Percentiles rank a stretch among this genome's conserved stretches.
Conservation (phyloP, 1,139 yeast species). For the Saccharomyces pastorianus region DNA sequence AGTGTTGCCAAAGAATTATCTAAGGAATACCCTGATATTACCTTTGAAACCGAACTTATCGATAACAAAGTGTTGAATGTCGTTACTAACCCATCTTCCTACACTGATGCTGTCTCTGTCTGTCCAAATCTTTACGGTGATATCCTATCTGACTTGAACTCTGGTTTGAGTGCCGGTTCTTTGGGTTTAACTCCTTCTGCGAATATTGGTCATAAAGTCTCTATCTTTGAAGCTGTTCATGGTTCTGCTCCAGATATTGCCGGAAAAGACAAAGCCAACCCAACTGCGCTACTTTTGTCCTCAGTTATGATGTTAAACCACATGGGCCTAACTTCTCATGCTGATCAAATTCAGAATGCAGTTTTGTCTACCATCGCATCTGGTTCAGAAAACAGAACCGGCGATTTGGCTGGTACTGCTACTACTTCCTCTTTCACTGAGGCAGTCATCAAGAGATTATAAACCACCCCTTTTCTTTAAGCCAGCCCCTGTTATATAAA, state of each 20-base stretch:
- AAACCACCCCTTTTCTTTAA: constrained; percentile 11
- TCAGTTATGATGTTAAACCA: constrained; percentile 99
- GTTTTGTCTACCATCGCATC: constrained; percentile 90
- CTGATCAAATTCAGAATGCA: constrained; percentile 79
- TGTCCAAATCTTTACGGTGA: constrained; percentile 99
- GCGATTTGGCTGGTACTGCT: constrained; percentile 92
- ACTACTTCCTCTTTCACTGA: constrained; percentile 82
- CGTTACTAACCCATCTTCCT: constrained; percentile 81
- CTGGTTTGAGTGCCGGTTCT: constrained; percentile 92
- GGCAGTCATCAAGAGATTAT: constrained; percentile 57
- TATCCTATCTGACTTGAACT: constrained; percentile 92
- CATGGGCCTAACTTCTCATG: constrained; percentile 78
- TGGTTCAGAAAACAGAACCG: constrained; percentile 89
- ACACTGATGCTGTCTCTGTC: constrained; percentile 84
- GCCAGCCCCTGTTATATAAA: too few species aligned
- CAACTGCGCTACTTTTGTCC: constrained; percentile 91
- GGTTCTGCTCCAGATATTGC: constrained; percentile 99
- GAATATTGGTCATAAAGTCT: constrained; percentile 96
- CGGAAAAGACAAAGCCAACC: constrained; percentile 92
- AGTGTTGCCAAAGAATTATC: constrained; percentile 84
- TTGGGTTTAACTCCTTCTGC: constrained; percentile 98
- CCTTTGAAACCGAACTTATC: constrained; percentile 75
- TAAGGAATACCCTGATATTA: constrained; percentile 85
- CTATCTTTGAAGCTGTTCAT: constrained; percentile 97
- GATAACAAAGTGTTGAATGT: constrained; percentile 91